Evolutionary conservation across 768 basidiomycete species (phyloP).

Genomic region (Roridomyces roridus): DNA sequence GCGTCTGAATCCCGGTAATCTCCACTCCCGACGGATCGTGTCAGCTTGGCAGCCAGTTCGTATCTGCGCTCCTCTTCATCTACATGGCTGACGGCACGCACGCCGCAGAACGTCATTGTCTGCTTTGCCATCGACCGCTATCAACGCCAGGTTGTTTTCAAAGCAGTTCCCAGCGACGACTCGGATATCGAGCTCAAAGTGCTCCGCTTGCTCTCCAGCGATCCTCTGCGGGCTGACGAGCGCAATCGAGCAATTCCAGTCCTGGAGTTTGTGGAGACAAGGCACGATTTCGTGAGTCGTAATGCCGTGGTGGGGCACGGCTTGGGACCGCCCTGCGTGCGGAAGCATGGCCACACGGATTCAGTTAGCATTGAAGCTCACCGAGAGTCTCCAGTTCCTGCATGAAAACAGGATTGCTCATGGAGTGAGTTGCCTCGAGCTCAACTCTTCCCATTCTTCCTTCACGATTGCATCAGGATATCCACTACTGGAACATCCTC

Average conservation of each 20-base stretch:
- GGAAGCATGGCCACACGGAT: too few species aligned
- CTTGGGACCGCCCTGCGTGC: background rate
- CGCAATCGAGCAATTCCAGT: conserved; percentile 1
- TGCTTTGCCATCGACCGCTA: background rate
- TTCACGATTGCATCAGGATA: background rate
- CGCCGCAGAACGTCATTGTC: background rate
- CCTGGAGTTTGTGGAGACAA: background rate
- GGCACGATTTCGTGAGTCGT: background rate
- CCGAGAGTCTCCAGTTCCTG: background rate
- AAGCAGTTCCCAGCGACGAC: background rate
- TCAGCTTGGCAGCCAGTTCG: background rate
- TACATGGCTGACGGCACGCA: background rate
- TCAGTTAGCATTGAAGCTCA: background rate
- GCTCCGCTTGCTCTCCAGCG: background rate
- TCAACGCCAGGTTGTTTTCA: conserved; percentile 1
- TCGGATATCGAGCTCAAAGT: background rate
- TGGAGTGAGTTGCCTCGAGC: background rate
- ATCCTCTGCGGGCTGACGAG: background rate
- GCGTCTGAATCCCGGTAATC: background rate
- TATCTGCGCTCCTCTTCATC: background rate
- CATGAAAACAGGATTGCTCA: background rate
- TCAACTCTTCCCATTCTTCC: background rate
- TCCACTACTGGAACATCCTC: background rate
- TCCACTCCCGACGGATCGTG: background rate
- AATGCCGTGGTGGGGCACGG: background rate